Base-by-base conservation (phyloP, 306 rosid genomes). In the Trifolium subterraneum region DNA sequence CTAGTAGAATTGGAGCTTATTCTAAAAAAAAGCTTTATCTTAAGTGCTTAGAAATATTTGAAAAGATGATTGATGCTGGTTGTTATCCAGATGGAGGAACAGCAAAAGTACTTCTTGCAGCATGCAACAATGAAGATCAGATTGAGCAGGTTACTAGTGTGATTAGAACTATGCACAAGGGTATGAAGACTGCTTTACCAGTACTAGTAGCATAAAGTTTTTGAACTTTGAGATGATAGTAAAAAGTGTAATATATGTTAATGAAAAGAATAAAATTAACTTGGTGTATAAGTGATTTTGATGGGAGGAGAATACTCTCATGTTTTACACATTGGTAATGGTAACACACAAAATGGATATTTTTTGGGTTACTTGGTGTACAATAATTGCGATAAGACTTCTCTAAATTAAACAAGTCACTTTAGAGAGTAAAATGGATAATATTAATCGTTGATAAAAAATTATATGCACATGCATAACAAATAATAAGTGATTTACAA, bases 51-150 rank as follows among this genome's bases (percentile, higher is more conserved):
- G 89, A 92, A 73, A 87, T 94, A 80, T 94, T 94, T 70, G 97
- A 94, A 82, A 90, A 88, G 64, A 92, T 92, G 99, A 84, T 94
- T 56, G 97, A 90, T 88, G 72, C 88, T 72, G 96, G 96, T 50
- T 94, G 99, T 82, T 87, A 88, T 35, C 99, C 97, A 0, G 99
- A 94, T 78, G 95, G 88, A 1, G 99, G 96, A 86, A 90, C 97
- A 11, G 95, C 92, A 2, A 94, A 85, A 78, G 95, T 92, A 12
- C 88, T 94, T 19, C 92, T 94, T 64, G 86, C 93, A 45, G 88
- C 96, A 65, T 92, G 97, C 74, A 81, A 93, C 15, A 90, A 81
- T 62, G 87, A 90, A 67, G 90, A 92, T 71, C 96, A 94, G 80
- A 83, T 75, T 39, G 67, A 86, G 79, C 99, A 94, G 84, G 91